Evolutionary conservation across 2,329 filamentous ascomycete species (phyloP).

Genomic region (Hypoxylon sp.): DNA sequence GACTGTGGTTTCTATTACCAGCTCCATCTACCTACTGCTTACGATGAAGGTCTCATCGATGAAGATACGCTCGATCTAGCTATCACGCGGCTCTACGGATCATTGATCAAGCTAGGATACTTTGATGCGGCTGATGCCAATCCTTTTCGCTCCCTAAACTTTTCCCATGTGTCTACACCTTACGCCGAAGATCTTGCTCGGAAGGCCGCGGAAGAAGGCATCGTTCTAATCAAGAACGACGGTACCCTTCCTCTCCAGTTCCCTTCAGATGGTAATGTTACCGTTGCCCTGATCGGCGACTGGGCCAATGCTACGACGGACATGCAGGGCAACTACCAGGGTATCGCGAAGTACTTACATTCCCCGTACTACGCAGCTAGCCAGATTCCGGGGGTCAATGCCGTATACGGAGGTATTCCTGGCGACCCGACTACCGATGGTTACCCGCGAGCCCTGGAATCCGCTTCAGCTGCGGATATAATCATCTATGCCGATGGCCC

Average conservation of each 20-base stretch:
- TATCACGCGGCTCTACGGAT: conserved; percentile 47
- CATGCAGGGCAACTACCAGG: conserved; percentile 56
- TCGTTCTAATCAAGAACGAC: conserved; percentile 47
- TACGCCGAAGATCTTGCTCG: conserved; percentile 42
- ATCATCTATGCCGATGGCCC: conserved; percentile 67
- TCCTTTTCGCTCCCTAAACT: conserved; percentile 42
- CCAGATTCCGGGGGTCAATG: conserved; percentile 59
- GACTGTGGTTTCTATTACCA: conserved; percentile 49
- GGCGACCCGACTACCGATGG: conserved; percentile 47
- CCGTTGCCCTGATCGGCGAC: conserved; percentile 40
- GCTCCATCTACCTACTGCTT: conserved; percentile 47
- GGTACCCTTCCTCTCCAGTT: conserved; percentile 42
- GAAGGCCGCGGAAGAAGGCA: conserved; percentile 44
- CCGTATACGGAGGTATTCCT: conserved; percentile 55
- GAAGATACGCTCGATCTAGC: conserved; percentile 47
- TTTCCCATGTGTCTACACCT: conserved; percentile 43
- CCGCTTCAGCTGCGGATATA: conserved; percentile 59
- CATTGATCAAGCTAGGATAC: conserved; percentile 50
- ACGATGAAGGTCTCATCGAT: conserved; percentile 48
- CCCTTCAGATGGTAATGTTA: conserved; percentile 37
- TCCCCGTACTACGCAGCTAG: conserved; percentile 65
- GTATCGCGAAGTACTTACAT: conserved; percentile 66
- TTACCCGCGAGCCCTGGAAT: conserved; percentile 52
- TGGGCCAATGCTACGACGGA: conserved; percentile 47
- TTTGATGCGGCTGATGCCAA: conserved; percentile 47